Evolutionary conservation across 202 grass and related monocot genomes (phyloP), one percentile per base, ranked within the genome.

Genomic region (Panicum hallii): DNA sequence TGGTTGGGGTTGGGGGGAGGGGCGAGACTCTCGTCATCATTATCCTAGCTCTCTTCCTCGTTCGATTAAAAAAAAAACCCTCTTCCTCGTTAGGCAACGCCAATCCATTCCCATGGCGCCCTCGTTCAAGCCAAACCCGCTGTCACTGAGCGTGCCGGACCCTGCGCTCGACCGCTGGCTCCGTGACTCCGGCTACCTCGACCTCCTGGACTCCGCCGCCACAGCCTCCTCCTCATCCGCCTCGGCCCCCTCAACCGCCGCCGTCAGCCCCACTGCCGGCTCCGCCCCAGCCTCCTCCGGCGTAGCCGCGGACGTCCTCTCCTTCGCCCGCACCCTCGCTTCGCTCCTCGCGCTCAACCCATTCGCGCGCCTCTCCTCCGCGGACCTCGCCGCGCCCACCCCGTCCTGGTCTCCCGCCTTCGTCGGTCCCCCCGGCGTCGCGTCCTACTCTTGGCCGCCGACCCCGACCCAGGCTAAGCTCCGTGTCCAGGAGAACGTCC

Each of bases 401-500:
- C 95, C 96, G 4, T 94, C 93, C 73, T 98, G 96, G 93, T 92
- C 96, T 14, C 83, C 78, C 54, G 89, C 89, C 67, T 98, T 98
- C 85, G 19, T 95, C 84, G 96, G 86, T 0, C 70, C 67, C 2
- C 80, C 89, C 13, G 91, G 85, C 43, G 81, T 77, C 46, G 77
- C 80, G 28, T 94, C 86, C 63, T 93, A 91, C 85, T 91, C 95
- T 55, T 95, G 91, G 93, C 96, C 93, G 46, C 85, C 89, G 4
- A 91, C 91, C 43, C 70, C 91, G 1, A 85, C 93, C 13, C 95
- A 95, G 92, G 91, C 95, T 44, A 84, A 87, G 28, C 90, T 98
- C 83, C 86, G 95, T 22, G 89, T 95, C 63, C 95, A 98, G 85
- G 95, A 98, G 91, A 98, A 98, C 80, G 91, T 98, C 65, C 85